Evolutionary conservation across 352 stramenopile species (phyloP).

Genomic region (Phytophthora pluvialis): DNA sequence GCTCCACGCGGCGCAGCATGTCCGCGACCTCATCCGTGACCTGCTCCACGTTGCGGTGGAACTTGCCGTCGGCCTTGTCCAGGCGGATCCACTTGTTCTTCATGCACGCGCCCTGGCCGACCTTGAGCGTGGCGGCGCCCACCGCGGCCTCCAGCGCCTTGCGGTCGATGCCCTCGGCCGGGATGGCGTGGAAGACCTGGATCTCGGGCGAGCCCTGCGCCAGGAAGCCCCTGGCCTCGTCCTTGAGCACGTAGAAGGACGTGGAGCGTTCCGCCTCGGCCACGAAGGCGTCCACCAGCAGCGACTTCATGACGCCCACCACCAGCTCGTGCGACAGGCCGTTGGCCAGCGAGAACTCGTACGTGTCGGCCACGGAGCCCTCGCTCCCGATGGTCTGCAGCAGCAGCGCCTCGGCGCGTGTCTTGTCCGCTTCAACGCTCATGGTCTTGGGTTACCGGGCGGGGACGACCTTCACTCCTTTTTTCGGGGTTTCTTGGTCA

Average conservation of each 20-base stretch:
- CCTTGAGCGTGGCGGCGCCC: constrained; percentile 90
- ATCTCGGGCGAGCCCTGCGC: constrained; percentile 81
- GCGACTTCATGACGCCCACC: constrained; percentile 96
- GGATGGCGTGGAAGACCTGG: constrained; percentile 86
- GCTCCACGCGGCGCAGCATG: constrained; percentile 89
- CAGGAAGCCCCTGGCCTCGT: constrained; percentile 88
- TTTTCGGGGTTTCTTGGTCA: constrained; percentile 28
- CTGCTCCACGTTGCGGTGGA: constrained; percentile 81
- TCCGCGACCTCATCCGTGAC: constrained; percentile 75
- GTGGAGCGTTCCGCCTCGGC: constrained; percentile 72
- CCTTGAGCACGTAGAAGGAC: constrained; percentile 94
- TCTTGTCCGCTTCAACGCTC: constrained; percentile 75
- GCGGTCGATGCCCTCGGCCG: constrained; percentile 69
- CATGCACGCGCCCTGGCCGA: constrained; percentile 97
- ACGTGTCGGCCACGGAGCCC: constrained; percentile 78
- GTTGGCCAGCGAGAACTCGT: constrained; percentile 75
- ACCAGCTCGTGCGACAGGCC: constrained; percentile 93
- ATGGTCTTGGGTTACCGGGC: constrained; percentile 5
- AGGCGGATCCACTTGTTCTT: constrained; percentile 98
- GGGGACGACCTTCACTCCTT: not conserved
- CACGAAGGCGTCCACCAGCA: constrained; percentile 95
- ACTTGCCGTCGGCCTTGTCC: constrained; percentile 89
- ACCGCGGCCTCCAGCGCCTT: constrained; percentile 85
- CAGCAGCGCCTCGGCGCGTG: constrained; percentile 70
- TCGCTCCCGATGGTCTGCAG: constrained; percentile 60